Conservation (phyloP, 2,329 filamentous ascomycete genomes). For the Pseudopyricularia cyperi region DNA sequence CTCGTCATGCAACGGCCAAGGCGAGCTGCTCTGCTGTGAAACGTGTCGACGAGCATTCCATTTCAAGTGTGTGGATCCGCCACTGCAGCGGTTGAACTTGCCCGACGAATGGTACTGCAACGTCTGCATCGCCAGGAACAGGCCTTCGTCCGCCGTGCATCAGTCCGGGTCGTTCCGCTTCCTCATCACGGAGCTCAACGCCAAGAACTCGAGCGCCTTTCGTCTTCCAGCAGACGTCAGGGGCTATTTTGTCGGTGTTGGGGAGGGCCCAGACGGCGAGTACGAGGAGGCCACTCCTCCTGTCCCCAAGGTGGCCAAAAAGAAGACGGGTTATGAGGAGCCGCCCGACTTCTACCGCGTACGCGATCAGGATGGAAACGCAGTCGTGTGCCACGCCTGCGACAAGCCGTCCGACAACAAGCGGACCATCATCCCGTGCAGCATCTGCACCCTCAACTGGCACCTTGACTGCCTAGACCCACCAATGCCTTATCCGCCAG, state of each 20-base stretch:
- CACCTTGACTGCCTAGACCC: constrained; percentile 88
- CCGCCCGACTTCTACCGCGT: constrained; percentile 54
- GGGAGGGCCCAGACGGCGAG: constrained; percentile 61
- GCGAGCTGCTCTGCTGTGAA: constrained; percentile 86
- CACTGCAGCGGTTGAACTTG: constrained; percentile 49
- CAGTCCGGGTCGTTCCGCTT: constrained; percentile 45
- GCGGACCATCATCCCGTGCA: constrained; percentile 74
- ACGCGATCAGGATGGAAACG: constrained; percentile 58
- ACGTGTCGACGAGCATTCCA: constrained; percentile 85
- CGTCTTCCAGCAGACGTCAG: constrained; percentile 58
- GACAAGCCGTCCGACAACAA: constrained; percentile 47
- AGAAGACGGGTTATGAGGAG: constrained; percentile 46
- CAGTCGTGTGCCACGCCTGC: constrained; percentile 69
- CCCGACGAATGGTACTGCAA: constrained; percentile 81
- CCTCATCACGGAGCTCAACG: constrained; percentile 52
- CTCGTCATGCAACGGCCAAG: constrained; percentile 70
- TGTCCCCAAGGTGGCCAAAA: constrained; percentile 43
- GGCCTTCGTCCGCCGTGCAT: constrained; percentile 29
- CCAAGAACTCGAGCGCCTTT: constrained; percentile 60
- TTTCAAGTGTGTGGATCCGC: constrained; percentile 76
- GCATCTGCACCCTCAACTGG: constrained; percentile 70
- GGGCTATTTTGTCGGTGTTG: constrained; percentile 68
- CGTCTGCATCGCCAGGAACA: constrained; percentile 43
- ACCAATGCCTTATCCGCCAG: constrained; percentile 66
- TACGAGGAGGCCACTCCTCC: constrained; percentile 55